phyloP scores from a whole-genome alignment of 2,329 filamentous ascomycete species.

The Onygenales sp. region DNA sequence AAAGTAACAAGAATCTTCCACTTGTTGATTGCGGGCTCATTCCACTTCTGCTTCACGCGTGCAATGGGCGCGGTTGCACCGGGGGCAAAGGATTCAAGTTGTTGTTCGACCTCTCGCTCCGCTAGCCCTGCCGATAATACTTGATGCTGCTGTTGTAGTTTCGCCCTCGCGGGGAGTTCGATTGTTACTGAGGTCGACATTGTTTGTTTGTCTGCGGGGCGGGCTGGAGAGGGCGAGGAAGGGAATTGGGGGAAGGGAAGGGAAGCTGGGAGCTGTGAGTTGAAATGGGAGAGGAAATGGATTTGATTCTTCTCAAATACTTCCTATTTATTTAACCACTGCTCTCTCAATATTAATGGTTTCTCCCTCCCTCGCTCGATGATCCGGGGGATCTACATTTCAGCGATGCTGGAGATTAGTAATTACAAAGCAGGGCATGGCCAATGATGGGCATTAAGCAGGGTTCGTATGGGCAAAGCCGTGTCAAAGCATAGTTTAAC shows the following conservation, averaged over 20 bases:
- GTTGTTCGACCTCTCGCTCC: not conserved
- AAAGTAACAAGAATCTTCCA: constrained; percentile 30
- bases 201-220: not conserved
- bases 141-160: not conserved
- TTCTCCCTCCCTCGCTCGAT: too few relatives aligned
- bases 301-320: too few relatives aligned
- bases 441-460: too few relatives aligned
- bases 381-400: too few relatives aligned
- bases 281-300: too few relatives aligned
- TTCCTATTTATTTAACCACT: too few relatives aligned
- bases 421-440: too few relatives aligned
- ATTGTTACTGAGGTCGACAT: not conserved
- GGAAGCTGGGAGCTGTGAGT: too few relatives aligned
- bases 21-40: constrained; percentile 12
- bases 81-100: not conserved
- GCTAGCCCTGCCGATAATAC: not conserved
- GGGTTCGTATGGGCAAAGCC: too few relatives aligned
- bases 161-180: not conserved
- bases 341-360: too few relatives aligned
- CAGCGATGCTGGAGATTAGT: too few relatives aligned
- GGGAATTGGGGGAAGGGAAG: not conserved
- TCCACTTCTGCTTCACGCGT: constrained; percentile 12
- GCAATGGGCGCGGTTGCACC: not conserved
- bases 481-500: too few relatives aligned
- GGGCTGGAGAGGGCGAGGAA: not conserved